Percentiles rank a stretch among this genome's conserved stretches.
phyloP scores from a whole-genome alignment of 139 green algal species.

The Yamagishiella unicocca region DNA sequence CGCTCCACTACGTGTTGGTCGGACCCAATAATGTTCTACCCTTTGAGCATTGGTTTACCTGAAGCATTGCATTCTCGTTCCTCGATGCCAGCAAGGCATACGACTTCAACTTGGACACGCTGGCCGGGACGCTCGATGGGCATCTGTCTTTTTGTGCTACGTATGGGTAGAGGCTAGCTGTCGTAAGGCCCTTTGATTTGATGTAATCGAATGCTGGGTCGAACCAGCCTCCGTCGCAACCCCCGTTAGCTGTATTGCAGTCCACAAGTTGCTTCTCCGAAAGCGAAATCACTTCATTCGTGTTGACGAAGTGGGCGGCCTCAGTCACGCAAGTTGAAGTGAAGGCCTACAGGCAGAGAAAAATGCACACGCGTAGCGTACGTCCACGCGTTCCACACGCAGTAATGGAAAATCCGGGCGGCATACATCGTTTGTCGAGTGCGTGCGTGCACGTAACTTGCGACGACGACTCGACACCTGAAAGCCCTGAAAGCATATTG shows the following conservation, averaged over 20 bases:
- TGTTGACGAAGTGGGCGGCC: neutral
- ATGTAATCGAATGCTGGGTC: neutral
- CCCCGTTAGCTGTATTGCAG: neutral
- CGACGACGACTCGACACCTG: too few relatives aligned
- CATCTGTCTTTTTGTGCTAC: neutral
- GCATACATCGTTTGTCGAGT: too few relatives aligned
- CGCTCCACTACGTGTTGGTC: too few relatives aligned
- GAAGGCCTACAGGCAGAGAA: too few relatives aligned
- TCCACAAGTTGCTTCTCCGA: conserved; percentile 11
- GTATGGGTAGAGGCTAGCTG: neutral
- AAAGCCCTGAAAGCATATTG: too few relatives aligned
- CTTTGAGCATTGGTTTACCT: too few relatives aligned
- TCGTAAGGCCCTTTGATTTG: neutral
- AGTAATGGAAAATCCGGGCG: too few relatives aligned
- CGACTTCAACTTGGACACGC: neutral
- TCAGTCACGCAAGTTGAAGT: neutral
- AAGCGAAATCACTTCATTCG: neutral
- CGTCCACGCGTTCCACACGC: too few relatives aligned
- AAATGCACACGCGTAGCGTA: too few relatives aligned
- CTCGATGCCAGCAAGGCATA: neutral
- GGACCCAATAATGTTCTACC: too few relatives aligned
- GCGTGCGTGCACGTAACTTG: too few relatives aligned
- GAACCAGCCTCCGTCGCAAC: neutral
- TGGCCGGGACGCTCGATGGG: neutral
- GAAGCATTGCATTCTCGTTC: neutral